Evolutionary conservation across 1,139 yeast genomes (phyloP).

Genomic region (Hansenula lynferdii): DNA sequence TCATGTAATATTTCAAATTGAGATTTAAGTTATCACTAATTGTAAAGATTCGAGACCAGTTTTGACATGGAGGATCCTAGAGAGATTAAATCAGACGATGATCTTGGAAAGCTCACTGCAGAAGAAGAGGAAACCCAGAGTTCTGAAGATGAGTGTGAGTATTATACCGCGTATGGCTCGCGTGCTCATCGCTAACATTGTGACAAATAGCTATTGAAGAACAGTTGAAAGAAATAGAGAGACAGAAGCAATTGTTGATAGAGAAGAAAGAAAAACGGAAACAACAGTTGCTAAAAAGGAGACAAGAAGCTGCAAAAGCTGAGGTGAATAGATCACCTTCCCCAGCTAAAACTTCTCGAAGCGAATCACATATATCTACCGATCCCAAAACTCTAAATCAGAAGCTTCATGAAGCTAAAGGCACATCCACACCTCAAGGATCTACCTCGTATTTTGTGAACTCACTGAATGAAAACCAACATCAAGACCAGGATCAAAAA

Average conservation of each 20-base stretch:
- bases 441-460: conserved; percentile 30
- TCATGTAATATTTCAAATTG: too few relatives aligned
- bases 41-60: too few relatives aligned
- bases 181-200: conserved; percentile 18
- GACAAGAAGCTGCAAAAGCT: background rate
- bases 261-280: conserved; percentile 5
- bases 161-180: conserved; percentile 8
- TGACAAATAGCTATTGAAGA: conserved; percentile 14
- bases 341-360: conserved; percentile 6
- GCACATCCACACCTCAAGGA: background rate
- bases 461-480: conserved; percentile 22
- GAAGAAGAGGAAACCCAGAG: conserved; percentile 1
- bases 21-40: too few relatives aligned
- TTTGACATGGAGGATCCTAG: conserved; percentile 13
- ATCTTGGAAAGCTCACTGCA: conserved; percentile 10
- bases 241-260: conserved; percentile 20
- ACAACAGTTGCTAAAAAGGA: background rate
- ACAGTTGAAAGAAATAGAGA: conserved; percentile 24
- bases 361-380: background rate
- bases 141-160: conserved; percentile 2
- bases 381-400: conserved; percentile 4
- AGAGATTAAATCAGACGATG: conserved; percentile 4
- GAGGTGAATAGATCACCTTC: conserved; percentile 15
- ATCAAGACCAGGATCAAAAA: conserved; percentile 18
- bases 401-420: background rate